Evolutionary conservation across 2,329 filamentous ascomycete genomes (phyloP), one percentile per base, ranked within the genome.

Genomic region (Penicillium sp.): DNA sequence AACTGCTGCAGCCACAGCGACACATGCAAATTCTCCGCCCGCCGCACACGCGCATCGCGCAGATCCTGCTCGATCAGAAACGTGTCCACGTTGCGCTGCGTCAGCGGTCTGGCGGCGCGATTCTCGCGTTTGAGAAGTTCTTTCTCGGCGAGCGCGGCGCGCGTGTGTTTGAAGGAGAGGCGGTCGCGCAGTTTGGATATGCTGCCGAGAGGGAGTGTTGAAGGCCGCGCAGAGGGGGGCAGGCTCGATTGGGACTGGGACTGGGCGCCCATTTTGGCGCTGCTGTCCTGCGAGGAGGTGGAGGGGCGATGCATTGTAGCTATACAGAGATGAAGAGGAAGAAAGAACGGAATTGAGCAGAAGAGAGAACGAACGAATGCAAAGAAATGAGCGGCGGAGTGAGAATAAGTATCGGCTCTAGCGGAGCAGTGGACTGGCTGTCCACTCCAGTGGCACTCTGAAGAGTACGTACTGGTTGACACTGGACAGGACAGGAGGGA

Each of bases 1-100:
- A 86, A 60, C 77, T 82, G 73, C 81, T 82, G 78, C 88, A 92
- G 73, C 89, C 89, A 81, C 84, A 88, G 72, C 82, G 85, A 74
- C 89, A 93, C 64, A 76, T 81, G 79, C 88, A 91, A 65, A 78
- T 86, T 71, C 81, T 83, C 63, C 74, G 76, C 65, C 77, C 77
- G 62, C 64, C 79, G 74, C 82, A 86, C 58, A 76, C 77, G 71
- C 79, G 84, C 84, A 81, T 87, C 70, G 14, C 65, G 61, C 30
- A 64, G 64, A 60, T 67, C 62, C 59, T 73, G 71, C 23, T 67
- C 63, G 2, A 66, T 68, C 51, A 71, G 63, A 16, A 74, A 66
- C 3, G 62, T 70, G 47, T 73, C 67, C 53, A 74, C 60, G 56
- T 74, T 74, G 46, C 70, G 63, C 50, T 71, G 63, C 0, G 71